These are phyloP conservation scores for Mycogone perniciosa DNA, from an alignment of 2,329 filamentous ascomycete genomes.

Conservation along the genomic window DNA sequence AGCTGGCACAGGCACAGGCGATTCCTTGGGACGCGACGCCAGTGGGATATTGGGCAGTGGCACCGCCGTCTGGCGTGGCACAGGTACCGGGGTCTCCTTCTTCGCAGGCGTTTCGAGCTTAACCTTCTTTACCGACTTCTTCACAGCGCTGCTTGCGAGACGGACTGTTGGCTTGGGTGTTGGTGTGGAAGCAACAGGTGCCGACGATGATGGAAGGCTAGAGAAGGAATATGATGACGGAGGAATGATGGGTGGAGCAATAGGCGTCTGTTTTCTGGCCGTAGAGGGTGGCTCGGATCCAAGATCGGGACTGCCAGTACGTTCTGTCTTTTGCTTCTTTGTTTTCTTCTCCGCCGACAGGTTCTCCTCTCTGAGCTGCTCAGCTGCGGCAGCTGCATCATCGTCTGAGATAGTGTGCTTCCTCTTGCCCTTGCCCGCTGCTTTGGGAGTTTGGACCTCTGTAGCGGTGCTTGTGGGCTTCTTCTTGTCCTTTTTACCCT, in stretches of 20 bases:
- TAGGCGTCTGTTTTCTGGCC: constrained; percentile 26
- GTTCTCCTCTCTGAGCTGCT: constrained; percentile 30
- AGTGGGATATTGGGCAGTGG: constrained; percentile 32
- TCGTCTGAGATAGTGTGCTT: constrained; percentile 33
- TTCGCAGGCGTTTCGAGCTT: constrained; percentile 15
- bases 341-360: constrained; percentile 34
- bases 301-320: constrained; percentile 28
- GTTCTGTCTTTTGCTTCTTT: constrained; percentile 33
- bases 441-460: constrained; percentile 17
- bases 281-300: constrained; percentile 25
- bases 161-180: constrained; percentile 18
- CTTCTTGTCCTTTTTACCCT: constrained; percentile 20
- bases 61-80: constrained; percentile 24
- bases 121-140: constrained; percentile 20
- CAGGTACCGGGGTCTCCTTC: constrained; percentile 25
- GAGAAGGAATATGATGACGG: constrained; percentile 16
- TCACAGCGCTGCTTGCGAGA: constrained; percentile 15
- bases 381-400: constrained; percentile 29
- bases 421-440: constrained; percentile 30
- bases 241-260: constrained; percentile 28
- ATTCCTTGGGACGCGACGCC: constrained; percentile 22
- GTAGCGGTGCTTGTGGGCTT: constrained; percentile 9
- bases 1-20: constrained; percentile 19
- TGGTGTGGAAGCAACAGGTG: constrained; percentile 18
- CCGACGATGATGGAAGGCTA: constrained; percentile 6